These are phyloP conservation scores for Calonectria multiphialidica DNA, from an alignment of 2,329 filamentous ascomycete species.

Conservation along the genomic window DNA sequence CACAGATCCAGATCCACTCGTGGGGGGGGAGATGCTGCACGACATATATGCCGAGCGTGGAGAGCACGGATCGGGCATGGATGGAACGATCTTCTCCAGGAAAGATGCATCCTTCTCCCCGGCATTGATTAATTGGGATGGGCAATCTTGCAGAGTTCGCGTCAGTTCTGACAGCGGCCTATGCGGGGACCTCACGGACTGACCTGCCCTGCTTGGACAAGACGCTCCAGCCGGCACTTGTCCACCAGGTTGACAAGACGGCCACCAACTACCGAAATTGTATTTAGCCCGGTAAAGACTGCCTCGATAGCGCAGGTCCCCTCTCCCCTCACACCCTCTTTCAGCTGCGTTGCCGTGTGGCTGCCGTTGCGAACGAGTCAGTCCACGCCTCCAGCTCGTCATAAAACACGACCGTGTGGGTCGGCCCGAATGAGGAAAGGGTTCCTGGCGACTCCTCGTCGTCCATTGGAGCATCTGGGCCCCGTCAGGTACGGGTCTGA, in stretches of 20 bases:
- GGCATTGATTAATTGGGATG: constrained; percentile 1
- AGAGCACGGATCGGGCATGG: not conserved
- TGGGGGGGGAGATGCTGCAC: not conserved
- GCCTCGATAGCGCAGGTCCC: no score
- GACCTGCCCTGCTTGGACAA: not conserved
- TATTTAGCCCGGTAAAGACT: not conserved
- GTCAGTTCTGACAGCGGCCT: not conserved
- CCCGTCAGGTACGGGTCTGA: not conserved
- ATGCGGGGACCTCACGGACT: not conserved
- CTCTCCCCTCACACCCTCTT: no score
- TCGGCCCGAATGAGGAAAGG: not conserved
- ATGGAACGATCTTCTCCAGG: not conserved
- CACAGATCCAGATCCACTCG: not conserved
- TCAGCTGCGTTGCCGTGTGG: not conserved
- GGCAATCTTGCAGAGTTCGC: not conserved
- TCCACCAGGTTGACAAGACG: not conserved
- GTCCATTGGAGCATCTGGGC: not conserved
- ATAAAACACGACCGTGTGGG: not conserved
- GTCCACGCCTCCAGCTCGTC: not conserved
- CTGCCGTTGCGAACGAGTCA: not conserved
- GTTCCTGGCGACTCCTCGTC: not conserved
- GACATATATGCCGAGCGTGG: not conserved
- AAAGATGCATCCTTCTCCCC: not conserved
- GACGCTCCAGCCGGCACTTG: not conserved
- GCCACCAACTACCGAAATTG: not conserved